These are phyloP conservation scores for Teunomyces barrocoloradensis DNA, from an alignment of 805 yeast species.

Conservation along the genomic window DNA sequence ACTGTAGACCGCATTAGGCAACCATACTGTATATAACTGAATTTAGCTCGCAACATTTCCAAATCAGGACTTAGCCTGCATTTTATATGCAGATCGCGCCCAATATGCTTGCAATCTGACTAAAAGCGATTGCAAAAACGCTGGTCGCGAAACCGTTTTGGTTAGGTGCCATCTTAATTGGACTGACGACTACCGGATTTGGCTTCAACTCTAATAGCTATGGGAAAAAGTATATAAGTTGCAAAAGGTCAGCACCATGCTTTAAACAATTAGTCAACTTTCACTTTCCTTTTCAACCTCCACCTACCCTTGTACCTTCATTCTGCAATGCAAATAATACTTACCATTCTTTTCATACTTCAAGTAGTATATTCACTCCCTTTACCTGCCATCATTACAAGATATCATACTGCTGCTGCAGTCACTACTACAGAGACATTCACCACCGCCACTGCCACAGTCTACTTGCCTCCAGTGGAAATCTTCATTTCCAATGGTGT, in stretches of 20 bases:
- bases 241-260: background rate
- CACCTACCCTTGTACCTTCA: background rate
- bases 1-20: background rate
- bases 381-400: conserved; percentile 44
- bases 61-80: background rate
- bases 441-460: conserved; percentile 48
- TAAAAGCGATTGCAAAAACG: background rate
- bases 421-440: conserved; percentile 43
- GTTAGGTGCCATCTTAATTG: background rate
- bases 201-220: background rate
- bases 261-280: background rate
- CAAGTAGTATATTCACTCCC: conserved; percentile 32
- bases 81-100: background rate
- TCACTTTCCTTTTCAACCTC: background rate
- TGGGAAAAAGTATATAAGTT: background rate
- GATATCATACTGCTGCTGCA: conserved; percentile 55
- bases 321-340: conserved; percentile 3
- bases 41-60: background rate
- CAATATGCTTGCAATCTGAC: conserved; percentile 2
- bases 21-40: background rate
- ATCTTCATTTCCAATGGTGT: conserved; percentile 50
- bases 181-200: background rate
- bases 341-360: conserved; percentile 5
- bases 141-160: background rate
- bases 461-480: conserved; percentile 52